Base-by-base conservation (phyloP, 768 basidiomycete genomes). In the Hemileccinum rubropunctum region DNA sequence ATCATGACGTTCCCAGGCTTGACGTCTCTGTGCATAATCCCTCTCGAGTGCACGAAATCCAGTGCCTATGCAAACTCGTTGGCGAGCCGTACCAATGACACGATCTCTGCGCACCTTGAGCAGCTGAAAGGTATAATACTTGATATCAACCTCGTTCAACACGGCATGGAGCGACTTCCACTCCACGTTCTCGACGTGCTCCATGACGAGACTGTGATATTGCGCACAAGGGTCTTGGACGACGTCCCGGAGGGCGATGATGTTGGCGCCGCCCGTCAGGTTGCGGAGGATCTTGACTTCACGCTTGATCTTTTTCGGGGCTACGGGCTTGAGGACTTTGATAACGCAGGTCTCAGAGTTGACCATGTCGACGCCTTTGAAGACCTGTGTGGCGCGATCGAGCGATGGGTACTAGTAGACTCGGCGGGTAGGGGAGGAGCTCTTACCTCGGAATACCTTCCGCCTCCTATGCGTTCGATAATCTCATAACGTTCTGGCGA, bases 1-100 rank as follows among this genome's bases (percentile, higher is more conserved):
- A 87, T 83, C 84, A 88, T 86, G 45, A 87, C 81, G 60, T 88
- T 88, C 54, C 81, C 80, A 0, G 82, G 81, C 61, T 82, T 83
- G 51, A 83, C 80, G 53, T 82, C 81, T 35, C 84, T 73, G 61
- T 86, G 84, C 80, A 87, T 86, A 53, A 87, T 80, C 28, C 85
- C 86, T 52, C 81, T 77, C 9, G 83, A 81, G 58, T 88, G 85
- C 49, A 81, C 82, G 62, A 82, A 86, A 60, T 86, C 84, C 50
- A 88, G 71, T 1, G 85, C 85, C 75, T 64, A 33, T 9, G 28
- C 8, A 9, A 9, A 23, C 23, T 23, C 3, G 23, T 23, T 23
- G 23, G 23, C 6, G 23, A 8, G 28, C 27, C 11, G 28, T 8
- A 30, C 28, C 9, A 8, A 9, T 30, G 17, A 39, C 45, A 48